These are phyloP conservation scores for Lodderomyces beijingensis DNA, from an alignment of 1,139 yeast genomes.

Conservation along the genomic window DNA sequence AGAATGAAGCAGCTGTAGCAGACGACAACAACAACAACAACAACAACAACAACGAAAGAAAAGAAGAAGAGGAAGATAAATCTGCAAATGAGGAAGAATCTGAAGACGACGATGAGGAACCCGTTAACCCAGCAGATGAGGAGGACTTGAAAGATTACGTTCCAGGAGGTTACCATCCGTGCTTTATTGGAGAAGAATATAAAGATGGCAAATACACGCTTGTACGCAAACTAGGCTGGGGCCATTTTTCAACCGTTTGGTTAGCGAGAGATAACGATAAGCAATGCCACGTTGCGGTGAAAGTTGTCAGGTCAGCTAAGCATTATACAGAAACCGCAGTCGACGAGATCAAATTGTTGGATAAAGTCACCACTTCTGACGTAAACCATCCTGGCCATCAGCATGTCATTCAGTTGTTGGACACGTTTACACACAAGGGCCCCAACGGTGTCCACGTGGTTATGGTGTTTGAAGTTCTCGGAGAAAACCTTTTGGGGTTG, in stretches of 20 bases:
- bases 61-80: constrained; percentile 16
- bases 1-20: not conserved
- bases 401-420: constrained; percentile 62
- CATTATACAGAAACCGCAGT: constrained; percentile 82
- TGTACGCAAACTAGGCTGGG: constrained; percentile 66
- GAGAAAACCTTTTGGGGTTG: constrained; percentile 72
- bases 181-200: constrained; percentile 68
- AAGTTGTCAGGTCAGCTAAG: constrained; percentile 73
- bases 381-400: constrained; percentile 61
- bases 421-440: constrained; percentile 64
- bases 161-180: constrained; percentile 87
- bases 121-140: constrained; percentile 50
- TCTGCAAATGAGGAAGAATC: constrained; percentile 41
- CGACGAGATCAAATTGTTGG: constrained; percentile 72
- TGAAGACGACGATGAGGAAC: constrained; percentile 30
- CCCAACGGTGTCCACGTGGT: constrained; percentile 76
- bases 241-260: constrained; percentile 51
- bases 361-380: constrained; percentile 41
- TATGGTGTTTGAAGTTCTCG: constrained; percentile 87
- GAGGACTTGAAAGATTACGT: constrained; percentile 69
- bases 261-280: constrained; percentile 51
- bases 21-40: constrained; percentile 12
- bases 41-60: constrained; percentile 29
- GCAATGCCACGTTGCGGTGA: constrained; percentile 71
- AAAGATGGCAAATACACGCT: constrained; percentile 57